Conservation (phyloP, 2,329 filamentous ascomycete genomes). For the Stachybotrys chlorohalonatus region DNA sequence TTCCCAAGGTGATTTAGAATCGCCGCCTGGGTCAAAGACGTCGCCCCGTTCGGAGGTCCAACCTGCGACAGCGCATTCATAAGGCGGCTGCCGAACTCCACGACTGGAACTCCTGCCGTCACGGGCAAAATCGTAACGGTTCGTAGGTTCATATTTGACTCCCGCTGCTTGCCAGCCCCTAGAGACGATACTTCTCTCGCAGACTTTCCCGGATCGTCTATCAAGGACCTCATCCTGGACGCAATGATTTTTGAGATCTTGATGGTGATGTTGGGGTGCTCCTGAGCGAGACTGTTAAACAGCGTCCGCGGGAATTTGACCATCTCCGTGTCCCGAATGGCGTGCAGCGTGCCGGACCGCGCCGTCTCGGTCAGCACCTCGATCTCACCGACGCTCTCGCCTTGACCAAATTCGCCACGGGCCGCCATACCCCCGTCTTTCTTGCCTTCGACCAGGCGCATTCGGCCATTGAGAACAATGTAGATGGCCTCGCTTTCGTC, state of each 20-base stretch:
- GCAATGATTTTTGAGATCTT: constrained; percentile 99
- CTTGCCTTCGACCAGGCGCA: constrained; percentile 75
- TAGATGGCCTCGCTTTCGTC: constrained; percentile 98
- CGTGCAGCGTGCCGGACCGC: constrained; percentile 85
- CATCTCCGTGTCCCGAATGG: constrained; percentile 91
- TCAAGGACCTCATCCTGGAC: constrained; percentile 79
- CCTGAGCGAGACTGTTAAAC: constrained; percentile 95
- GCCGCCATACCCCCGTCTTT: constrained; percentile 77
- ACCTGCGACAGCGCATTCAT: constrained; percentile 85
- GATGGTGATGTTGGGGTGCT: constrained; percentile 96
- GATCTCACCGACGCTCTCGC: constrained; percentile 93
- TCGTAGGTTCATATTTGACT: constrained; percentile 83
- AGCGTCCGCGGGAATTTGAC: constrained; percentile 92
- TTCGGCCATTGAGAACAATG: constrained; percentile 86
- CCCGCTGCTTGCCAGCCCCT: constrained; percentile 57
- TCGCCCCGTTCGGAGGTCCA: constrained; percentile 81
- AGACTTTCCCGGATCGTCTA: constrained; percentile 59
- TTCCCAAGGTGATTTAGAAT: constrained; percentile 92
- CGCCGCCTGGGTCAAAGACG: constrained; percentile 83
- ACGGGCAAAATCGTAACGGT: constrained; percentile 91
- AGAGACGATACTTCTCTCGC: constrained; percentile 42
- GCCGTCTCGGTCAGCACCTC: constrained; percentile 93
- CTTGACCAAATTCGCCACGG: constrained; percentile 88
- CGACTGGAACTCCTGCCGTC: constrained; percentile 81
- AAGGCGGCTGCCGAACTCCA: constrained; percentile 86